Evolutionary conservation across 2,329 filamentous ascomycete species (phyloP), one percentile per base, ranked within the genome.

Genomic region (Colletotrichum karsti): DNA sequence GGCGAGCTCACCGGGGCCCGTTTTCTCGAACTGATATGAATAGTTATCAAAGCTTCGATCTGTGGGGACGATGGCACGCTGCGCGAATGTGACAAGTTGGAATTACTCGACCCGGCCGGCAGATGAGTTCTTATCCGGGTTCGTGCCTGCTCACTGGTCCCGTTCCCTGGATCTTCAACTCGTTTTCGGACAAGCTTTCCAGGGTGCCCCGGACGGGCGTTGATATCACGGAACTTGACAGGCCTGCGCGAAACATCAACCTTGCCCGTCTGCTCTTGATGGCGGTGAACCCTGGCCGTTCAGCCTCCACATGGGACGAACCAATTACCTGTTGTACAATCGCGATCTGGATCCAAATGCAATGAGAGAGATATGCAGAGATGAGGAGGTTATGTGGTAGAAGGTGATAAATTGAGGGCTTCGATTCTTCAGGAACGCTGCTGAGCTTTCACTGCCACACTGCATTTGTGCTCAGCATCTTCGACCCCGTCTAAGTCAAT

Each of bases 371-470:
- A 30, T 39, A 55, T n/a, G 22, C 22, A 13, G 7, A n/a, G 28
- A n/a, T 12, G 20, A 46, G 54, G 24, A 33, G 18, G 20, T 22
- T 24, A 3, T 10, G 30, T 9, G 10, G 35, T 15, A 15, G 35
- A 26, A 44, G 51, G 51, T 53, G 33, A 57, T 66, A 66, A 62
- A 62, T 58, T 22, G 20, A 37, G 41, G 41, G n/a, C 41, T 41
- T 35, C 13, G 55, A 26, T 48, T 58, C 41, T 22, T n/a, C 18
- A 37, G 37, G 9, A 41, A 30, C n/a, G 28, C 10, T 18, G 12
- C 41, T 30, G 13, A 15, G 33, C 24, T 57, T 37, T 18, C 37
- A 26, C 10, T 22, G 7, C 5, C 15, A 56, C 53, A 41, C 22
- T 37, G 2, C 24, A 0, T 35, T 46, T 12, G 12, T 30, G 18